A percentile compares a stretch with the other conserved stretches of the same genome.
These are phyloP conservation scores for Rhypophila decipiens DNA, from an alignment of 495 filamentous ascomycete species.

Conservation along the genomic window DNA sequence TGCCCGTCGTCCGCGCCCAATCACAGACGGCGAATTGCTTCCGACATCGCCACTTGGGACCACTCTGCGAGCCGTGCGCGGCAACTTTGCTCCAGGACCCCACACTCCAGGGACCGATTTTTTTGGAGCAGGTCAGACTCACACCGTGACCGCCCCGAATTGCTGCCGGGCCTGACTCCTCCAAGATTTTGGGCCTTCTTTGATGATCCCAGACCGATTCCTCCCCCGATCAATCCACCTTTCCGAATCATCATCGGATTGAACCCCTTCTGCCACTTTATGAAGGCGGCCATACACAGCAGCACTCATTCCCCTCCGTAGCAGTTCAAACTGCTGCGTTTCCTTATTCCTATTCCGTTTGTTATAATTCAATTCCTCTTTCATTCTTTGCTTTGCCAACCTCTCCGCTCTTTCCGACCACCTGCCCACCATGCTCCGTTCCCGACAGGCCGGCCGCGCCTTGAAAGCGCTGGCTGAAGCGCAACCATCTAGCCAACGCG, in stretches of 20 bases:
- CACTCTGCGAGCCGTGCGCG: conserved; percentile 15
- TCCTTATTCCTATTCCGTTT: conserved; percentile 1
- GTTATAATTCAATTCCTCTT: conserved; percentile 2
- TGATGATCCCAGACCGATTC: conserved; percentile 10
- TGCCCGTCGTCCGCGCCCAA: not conserved
- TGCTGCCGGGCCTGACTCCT: conserved; percentile 7
- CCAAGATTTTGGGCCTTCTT: conserved; percentile 10
- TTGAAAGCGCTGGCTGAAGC: conserved; percentile 35
- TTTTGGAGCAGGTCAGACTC: conserved; percentile 16
- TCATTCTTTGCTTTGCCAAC: conserved; percentile 2
- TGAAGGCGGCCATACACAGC: conserved; percentile 7
- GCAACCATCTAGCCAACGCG: conserved; percentile 25
- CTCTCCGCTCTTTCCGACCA: conserved; percentile 9
- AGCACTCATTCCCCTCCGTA: conserved; percentile 3
- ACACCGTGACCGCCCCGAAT: conserved; percentile 8
- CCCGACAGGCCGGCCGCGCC: conserved; percentile 35
- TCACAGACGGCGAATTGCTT: not conserved
- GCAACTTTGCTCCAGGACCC: conserved; percentile 13
- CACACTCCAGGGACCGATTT: conserved; percentile 23
- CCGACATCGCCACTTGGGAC: conserved; percentile 24
- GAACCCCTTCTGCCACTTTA: conserved; percentile 3
- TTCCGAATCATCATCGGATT: conserved; percentile 12
- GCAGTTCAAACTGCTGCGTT: conserved; percentile 8
- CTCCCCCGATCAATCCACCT: conserved; percentile 2
- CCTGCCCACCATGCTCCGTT: conserved; percentile 33